A percentile compares a stretch with the other conserved stretches of the same genome.
Conservation (phyloP, 768 basidiomycete genomes). For the Leccinum boreale region DNA sequence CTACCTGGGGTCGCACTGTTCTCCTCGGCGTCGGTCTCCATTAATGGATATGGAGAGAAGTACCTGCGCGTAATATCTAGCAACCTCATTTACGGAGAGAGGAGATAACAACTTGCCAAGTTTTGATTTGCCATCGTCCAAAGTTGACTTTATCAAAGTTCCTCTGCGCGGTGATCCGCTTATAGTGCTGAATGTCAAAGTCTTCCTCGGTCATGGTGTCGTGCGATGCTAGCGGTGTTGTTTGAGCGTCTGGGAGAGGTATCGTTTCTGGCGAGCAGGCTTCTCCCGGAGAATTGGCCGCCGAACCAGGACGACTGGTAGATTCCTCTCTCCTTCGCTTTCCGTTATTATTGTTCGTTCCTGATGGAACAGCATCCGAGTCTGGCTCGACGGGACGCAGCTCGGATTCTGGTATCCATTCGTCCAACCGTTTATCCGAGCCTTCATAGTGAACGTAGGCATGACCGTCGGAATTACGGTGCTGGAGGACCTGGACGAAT, state of each 20-base stretch:
- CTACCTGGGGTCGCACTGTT: slow-evolving; percentile 23
- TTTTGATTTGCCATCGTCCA: slow-evolving; percentile 82
- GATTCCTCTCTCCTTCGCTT: slow-evolving; percentile 31
- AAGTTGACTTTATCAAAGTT: slow-evolving; percentile 89
- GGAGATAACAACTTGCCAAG: slow-evolving; percentile 54
- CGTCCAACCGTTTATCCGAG: slow-evolving; percentile 70
- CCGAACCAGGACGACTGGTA: slow-evolving; percentile 14
- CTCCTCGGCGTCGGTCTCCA: slow-evolving; percentile 64
- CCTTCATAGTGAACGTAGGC: slow-evolving; percentile 73
- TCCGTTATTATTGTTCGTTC: slow-evolving; percentile 33
- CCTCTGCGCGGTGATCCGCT: slow-evolving; percentile 62
- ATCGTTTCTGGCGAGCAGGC: slow-evolving; percentile 14
- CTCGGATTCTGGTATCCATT: slow-evolving; percentile 57
- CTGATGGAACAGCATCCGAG: slow-evolving; percentile 14
- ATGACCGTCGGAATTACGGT: slow-evolving; percentile 39
- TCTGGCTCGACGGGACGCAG: slow-evolving; percentile 32
- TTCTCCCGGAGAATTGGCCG: slow-evolving; percentile 21
- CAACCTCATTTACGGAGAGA: background rate
- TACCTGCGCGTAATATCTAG: slow-evolving; percentile 53
- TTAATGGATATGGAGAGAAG: slow-evolving; percentile 87
- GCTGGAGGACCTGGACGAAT: slow-evolving; percentile 52
- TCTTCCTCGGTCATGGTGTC: slow-evolving; percentile 63
- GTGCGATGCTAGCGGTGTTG: slow-evolving; percentile 16
- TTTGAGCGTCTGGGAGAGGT: slow-evolving; percentile 10
- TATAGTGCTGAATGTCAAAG: slow-evolving; percentile 64